Percentiles rank a stretch among this genome's conserved stretches.
Conservation (phyloP, 140 eudicot species). For the Oenanthe javanica region DNA sequence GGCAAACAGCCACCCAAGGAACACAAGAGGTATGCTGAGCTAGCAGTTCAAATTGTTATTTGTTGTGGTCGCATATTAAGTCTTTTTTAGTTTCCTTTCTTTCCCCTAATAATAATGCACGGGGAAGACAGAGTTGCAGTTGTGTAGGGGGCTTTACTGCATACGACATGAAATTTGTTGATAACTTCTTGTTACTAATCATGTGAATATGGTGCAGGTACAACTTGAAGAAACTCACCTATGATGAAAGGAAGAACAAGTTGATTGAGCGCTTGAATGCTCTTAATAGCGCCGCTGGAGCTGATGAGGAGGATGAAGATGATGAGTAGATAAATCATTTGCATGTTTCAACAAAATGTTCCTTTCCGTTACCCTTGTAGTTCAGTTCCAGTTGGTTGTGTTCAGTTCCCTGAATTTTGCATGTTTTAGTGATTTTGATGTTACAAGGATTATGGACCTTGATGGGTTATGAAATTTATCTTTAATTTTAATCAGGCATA, state of each 20-base stretch:
- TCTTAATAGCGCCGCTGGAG: conserved; percentile 58
- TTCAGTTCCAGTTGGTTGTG: not conserved
- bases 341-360: not conserved
- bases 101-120: no score
- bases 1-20: conserved; percentile 19
- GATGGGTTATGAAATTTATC: not conserved
- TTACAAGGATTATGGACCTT: not conserved
- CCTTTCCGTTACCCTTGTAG: not conserved
- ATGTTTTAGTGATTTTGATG: not conserved
- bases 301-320: conserved; percentile 46
- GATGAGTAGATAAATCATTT: conserved; percentile 28
- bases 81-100: no score
- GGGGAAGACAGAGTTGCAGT: not conserved
- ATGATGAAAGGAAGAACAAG: conserved; percentile 69
- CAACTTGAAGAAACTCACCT: conserved; percentile 70
- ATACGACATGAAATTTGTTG: not conserved
- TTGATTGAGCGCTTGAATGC: conserved; percentile 72
- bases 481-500: not conserved
- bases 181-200: not conserved
- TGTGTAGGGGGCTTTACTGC: no score
- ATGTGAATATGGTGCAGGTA: conserved; percentile 23
- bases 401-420: not conserved
- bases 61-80: no score
- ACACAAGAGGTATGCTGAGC: conserved; percentile 57
- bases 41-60: not conserved